Evolutionary conservation across 768 basidiomycete species (phyloP).

Genomic region (Butyriboletus loyo): DNA sequence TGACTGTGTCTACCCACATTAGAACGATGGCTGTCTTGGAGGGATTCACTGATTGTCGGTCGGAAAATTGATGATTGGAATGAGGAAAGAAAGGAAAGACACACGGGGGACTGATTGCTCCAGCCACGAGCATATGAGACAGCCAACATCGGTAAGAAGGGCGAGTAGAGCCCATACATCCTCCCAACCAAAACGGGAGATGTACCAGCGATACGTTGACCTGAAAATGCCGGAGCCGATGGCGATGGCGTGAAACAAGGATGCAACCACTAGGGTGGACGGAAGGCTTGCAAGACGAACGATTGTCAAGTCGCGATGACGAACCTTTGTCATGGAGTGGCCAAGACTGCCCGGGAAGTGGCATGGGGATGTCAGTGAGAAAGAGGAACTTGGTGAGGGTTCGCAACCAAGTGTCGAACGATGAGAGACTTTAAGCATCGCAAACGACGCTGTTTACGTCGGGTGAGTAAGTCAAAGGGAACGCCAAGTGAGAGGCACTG

Average conservation of each 20-base stretch:
- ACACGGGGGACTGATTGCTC: constrained; percentile 5
- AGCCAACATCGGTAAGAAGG: constrained; percentile 10
- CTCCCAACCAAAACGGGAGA: constrained; percentile 17
- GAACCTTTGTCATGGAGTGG: constrained; percentile 13
- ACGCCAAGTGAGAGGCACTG: no score
- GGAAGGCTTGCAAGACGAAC: background rate
- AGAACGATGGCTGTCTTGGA: background rate
- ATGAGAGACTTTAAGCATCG: background rate
- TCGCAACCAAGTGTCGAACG: background rate
- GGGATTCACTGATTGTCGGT: background rate
- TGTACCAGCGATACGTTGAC: constrained; percentile 8
- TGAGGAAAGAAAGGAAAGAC: background rate
- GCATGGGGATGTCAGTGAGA: constrained; percentile 4
- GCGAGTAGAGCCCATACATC: constrained; percentile 16
- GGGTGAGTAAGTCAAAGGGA: background rate
- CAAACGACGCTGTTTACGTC: background rate
- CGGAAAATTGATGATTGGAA: background rate
- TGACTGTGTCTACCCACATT: background rate
- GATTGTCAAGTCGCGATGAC: background rate
- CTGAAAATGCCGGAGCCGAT: constrained; percentile 15
- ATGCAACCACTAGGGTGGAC: constrained; percentile 1
- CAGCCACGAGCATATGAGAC: constrained; percentile 5
- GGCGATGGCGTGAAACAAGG: constrained; percentile 8
- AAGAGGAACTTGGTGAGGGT: background rate
- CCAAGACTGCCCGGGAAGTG: constrained; percentile 16